Conservation (phyloP, 2,329 filamentous ascomycete species). For the Torrubiellomyces zombiae region DNA sequence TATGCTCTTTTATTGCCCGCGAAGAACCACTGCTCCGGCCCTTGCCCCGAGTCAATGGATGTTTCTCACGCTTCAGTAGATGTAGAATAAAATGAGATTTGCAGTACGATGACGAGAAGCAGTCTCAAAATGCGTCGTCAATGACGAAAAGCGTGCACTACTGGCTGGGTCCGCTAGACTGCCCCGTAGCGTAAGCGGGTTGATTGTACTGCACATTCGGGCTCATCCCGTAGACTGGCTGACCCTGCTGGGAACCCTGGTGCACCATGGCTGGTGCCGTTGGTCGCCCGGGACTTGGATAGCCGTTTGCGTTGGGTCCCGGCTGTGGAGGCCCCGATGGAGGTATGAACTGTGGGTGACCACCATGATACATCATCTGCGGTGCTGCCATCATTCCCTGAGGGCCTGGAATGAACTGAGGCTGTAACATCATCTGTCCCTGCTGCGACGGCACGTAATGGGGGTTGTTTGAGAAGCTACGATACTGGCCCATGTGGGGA, state of each 20-base stretch:
- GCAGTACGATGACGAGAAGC: too few species aligned
- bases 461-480: slow-evolving; percentile 51
- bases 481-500: slow-evolving; percentile 52
- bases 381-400: slow-evolving; percentile 52
- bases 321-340: slow-evolving; percentile 37
- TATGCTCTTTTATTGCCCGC: too few species aligned
- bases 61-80: too few species aligned
- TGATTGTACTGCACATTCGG: slow-evolving; percentile 60
- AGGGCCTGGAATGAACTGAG: slow-evolving; percentile 59
- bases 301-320: slow-evolving; percentile 55
- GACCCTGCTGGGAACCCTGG: slow-evolving; percentile 84
- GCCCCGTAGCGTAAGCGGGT: slow-evolving; percentile 54
- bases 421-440: slow-evolving; percentile 67
- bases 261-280: slow-evolving; percentile 83
- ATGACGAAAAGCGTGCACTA: slow-evolving; percentile 17
- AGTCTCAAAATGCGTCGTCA: too few species aligned
- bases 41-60: too few species aligned
- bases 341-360: slow-evolving; percentile 46
- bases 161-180: slow-evolving; percentile 55
- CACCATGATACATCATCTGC: slow-evolving; percentile 71
- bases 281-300: slow-evolving; percentile 72
- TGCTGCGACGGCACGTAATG: slow-evolving; percentile 59
- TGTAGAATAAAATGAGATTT: too few species aligned
- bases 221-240: slow-evolving; percentile 61
- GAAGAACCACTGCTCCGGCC: too few species aligned